phyloP scores from a whole-genome alignment of 257 asterid species.

The Ehretia macrophylla region DNA sequence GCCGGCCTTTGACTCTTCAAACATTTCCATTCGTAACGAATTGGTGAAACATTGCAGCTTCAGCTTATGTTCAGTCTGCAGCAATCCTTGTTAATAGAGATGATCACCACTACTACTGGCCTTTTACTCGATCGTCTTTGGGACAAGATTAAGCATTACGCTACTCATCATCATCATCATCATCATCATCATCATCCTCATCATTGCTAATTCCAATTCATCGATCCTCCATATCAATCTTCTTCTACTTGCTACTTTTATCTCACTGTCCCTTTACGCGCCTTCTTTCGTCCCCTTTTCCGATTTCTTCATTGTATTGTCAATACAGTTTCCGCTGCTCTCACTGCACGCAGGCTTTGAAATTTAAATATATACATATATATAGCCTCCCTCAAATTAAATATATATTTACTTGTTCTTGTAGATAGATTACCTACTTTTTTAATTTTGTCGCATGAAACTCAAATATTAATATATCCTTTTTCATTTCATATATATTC shows the following conservation, averaged over 20 bases:
- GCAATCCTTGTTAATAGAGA: slow-evolving; percentile 22
- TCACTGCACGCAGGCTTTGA: no score
- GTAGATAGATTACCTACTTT: no score
- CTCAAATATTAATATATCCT: no score
- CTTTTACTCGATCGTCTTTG: slow-evolving; percentile 18
- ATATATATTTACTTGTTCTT: no score
- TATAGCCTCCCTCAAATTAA: no score
- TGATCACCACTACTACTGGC: slow-evolving; percentile 28
- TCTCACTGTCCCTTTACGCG: slow-evolving; percentile 17
- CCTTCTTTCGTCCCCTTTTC: slow-evolving; percentile 22
- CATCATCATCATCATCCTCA: no score
- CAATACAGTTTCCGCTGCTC: slow-evolving; percentile 24
- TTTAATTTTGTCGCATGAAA: no score
- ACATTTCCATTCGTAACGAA: slow-evolving; percentile 46
- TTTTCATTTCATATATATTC: no score
- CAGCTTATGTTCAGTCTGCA: slow-evolving; percentile 62
- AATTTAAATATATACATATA: no score
- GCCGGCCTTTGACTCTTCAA: slow-evolving; percentile 25
- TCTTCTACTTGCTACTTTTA: slow-evolving; percentile 27
- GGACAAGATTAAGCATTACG: slow-evolving; percentile 22
- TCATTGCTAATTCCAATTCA: no score
- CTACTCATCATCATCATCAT: no score
- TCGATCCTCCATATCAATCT: no score
- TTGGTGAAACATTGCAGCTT: slow-evolving; percentile 68
- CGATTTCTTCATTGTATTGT: slow-evolving; percentile 23